Evolutionary conservation across 257 asterid genomes (phyloP), one percentile per base, ranked within the genome.

Genomic region (Gentiana macrophylla): DNA sequence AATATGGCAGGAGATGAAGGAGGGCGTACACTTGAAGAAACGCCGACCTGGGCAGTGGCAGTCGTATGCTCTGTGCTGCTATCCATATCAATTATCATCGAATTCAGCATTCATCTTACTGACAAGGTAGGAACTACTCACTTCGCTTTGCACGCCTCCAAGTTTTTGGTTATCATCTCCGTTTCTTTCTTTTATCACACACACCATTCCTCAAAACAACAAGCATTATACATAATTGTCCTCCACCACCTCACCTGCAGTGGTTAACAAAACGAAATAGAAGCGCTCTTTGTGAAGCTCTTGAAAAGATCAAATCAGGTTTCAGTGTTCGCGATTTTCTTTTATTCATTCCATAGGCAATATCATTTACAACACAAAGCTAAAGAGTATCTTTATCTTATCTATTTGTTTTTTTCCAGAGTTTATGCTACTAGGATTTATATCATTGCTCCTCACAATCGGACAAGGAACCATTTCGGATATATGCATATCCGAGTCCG

Each of bases 361-460:
- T 3, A 49, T 10, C n/a, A 12, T n/a, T 49, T n/a, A 49, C 2
- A 54, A 24, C 24, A 10, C 9, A 8, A 32, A 47, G 60, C 66
- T 67, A 8, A 60, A 24, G 11, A 2, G 3, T 37, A n/a, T 60
- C 41, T 37, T 7, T 33, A 8, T 51, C 24, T 24, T 24, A 24
- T 24, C 34, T 52, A 34, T 49, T 0, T 12, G 4, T 61, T 37
- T 12, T 50, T 24, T 24, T 47, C 44, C 74, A 86, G 95, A 86
- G 83, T 79, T 86, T n/a, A 86, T 86, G 95, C 74, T 86, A 52
- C 52, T 86, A 53, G 95, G 95, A 51, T 84, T 84, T 71, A 72
- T 86, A 65, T 84, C 95, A 32, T 57, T 86, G 38, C 77, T 86
- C 37, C 78, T 86, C 49, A 75, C 86, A 34, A 53, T 83, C 9